Base-by-base conservation (phyloP, 1,284 basidiomycete species). In the Melampsora larici-populina region DNA sequence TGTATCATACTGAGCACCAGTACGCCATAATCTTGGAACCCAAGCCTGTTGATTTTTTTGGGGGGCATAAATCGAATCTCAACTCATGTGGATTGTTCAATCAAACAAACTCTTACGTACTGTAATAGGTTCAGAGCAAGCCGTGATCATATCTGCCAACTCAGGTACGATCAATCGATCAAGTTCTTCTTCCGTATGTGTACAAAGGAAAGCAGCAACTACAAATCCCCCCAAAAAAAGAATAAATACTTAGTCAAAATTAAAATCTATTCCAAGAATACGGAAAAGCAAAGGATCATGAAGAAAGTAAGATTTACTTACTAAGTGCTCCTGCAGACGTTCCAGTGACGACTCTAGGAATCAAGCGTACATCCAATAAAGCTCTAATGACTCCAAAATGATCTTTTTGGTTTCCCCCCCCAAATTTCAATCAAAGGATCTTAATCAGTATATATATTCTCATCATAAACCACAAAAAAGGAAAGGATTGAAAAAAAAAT, bases 1-100 rank as follows among this genome's bases (percentile, higher is more conserved):
- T 24, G 93, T 91, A 80, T 97, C 94, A 84, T 98, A 99, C 62
- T 96, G 87, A 9, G 97, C 96, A 13, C 97, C 97, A 0, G 94
- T 97, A 80, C 86, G 87, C 88, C 89, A 89, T 73, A 93, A 90
- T n/a, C 96, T 86, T 78, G 87, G 88, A 65, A 90, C 84, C 95
- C 94, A 97, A 17, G 92, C 85, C 73, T 79, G 49, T 5, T n/a
- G n/a, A n/a, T n/a, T n/a, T n/a, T n/a, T n/a, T n/a, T n/a, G n/a
- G n/a, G n/a, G n/a, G n/a, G n/a, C n/a, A n/a, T n/a, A n/a, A n/a
- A n/a, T n/a, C n/a, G n/a, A n/a, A n/a, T n/a, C n/a, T n/a, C n/a
- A n/a, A n/a, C n/a, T n/a, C n/a, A n/a, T n/a, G n/a, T n/a, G n/a
- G n/a, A n/a, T n/a, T n/a, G n/a, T n/a, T n/a, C n/a, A 91, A 33